Evolutionary conservation across 2,329 filamentous ascomycete species (phyloP).

Genomic region (Penicillium sp.): DNA sequence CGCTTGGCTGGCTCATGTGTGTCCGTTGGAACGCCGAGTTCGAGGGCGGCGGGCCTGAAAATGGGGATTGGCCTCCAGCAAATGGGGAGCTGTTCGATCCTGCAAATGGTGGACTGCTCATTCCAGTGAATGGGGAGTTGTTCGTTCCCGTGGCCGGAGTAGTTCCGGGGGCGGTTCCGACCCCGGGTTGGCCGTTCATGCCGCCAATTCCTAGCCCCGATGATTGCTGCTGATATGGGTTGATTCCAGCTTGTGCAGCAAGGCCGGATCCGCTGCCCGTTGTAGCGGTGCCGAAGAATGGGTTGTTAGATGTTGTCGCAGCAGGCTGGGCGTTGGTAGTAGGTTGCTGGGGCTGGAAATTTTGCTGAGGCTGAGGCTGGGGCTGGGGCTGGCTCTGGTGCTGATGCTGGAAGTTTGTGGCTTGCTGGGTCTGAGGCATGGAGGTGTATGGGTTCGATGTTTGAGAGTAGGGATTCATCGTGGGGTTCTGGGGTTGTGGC

Average conservation of each 20-base stretch:
- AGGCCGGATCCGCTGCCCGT: constrained; percentile 18
- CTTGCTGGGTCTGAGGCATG: constrained; percentile 24
- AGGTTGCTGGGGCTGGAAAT: constrained; percentile 9
- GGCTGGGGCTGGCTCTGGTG: constrained; percentile 17
- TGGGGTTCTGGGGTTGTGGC: not conserved
- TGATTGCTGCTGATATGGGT: constrained; percentile 6
- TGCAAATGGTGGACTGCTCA: constrained; percentile 2
- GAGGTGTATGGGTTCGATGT: constrained; percentile 20
- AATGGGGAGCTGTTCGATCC: constrained; percentile 4
- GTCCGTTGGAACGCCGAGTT: constrained; percentile 23
- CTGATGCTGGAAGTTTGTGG: constrained; percentile 16
- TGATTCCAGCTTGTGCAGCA: constrained; percentile 24
- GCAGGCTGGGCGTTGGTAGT: not conserved
- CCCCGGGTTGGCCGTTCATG: not conserved
- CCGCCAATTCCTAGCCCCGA: constrained; percentile 4
- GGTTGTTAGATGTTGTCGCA: constrained; percentile 23
- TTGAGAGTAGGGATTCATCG: constrained; percentile 22
- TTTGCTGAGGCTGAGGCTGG: constrained; percentile 19
- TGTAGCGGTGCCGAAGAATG: constrained; percentile 19
- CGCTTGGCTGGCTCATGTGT: constrained; percentile 50
- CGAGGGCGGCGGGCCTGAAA: constrained; percentile 15
- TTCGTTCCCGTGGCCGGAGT: not conserved
- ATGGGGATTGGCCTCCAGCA: not conserved
- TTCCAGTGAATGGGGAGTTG: constrained; percentile 3
- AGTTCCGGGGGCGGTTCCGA: not conserved